These are phyloP conservation scores for Barbarea vulgaris DNA, from an alignment of 345 rosid species.

Conservation along the genomic window DNA sequence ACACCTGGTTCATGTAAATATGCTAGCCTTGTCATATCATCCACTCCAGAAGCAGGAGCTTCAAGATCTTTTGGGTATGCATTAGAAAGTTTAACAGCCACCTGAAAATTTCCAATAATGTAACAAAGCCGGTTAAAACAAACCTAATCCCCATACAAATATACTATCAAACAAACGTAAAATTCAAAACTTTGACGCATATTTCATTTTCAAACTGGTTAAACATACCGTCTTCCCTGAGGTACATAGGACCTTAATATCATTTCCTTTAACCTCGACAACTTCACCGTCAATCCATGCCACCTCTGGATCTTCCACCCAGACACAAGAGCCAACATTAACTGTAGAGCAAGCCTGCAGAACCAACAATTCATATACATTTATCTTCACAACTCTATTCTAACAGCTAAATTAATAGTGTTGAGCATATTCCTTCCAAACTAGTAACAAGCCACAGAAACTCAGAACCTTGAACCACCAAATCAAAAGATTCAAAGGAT, in stretches of 20 bases:
- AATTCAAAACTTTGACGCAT: not conserved
- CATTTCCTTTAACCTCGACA: slow-evolving; percentile 59
- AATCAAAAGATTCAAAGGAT: not conserved
- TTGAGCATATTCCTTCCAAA: not conserved
- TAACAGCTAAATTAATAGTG: not conserved
- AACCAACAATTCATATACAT: not conserved
- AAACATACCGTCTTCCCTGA: slow-evolving; percentile 80
- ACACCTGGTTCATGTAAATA: slow-evolving; percentile 98
- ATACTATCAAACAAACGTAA: not conserved
- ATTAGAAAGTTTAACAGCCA: slow-evolving; percentile 63
- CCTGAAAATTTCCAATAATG: slow-evolving; percentile 48
- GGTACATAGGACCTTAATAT: slow-evolving; percentile 80
- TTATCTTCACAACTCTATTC: not conserved
- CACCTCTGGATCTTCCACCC: slow-evolving; percentile 85
- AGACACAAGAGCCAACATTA: slow-evolving; percentile 75
- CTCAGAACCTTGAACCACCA: not conserved
- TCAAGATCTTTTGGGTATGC: slow-evolving; percentile 84
- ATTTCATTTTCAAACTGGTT: not conserved
- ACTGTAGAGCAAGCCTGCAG: slow-evolving; percentile 50
- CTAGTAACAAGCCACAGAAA: not conserved
- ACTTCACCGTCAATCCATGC: slow-evolving; percentile 97
- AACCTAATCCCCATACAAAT: not conserved
- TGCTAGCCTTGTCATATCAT: slow-evolving; percentile 97
- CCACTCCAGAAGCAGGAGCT: slow-evolving; percentile 90
- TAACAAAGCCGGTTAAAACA: not conserved